phyloP scores from a whole-genome alignment of 352 stramenopile species.

The Hyaloperonospora brassicae region DNA sequence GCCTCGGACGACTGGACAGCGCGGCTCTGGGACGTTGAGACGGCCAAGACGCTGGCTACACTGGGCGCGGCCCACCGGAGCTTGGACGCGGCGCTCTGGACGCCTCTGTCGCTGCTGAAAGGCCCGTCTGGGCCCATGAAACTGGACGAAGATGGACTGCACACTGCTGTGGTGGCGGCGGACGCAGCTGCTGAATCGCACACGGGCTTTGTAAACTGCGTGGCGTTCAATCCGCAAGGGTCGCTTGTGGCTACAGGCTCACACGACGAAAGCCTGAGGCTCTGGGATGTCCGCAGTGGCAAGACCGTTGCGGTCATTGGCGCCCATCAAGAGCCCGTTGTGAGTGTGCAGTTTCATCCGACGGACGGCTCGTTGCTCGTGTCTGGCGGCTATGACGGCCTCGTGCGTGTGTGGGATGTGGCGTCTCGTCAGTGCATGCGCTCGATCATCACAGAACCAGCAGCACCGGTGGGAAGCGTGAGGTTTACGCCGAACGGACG shows the following conservation, averaged over 20 bases:
- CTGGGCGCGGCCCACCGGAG: conserved; percentile 48
- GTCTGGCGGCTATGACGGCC: conserved; percentile 64
- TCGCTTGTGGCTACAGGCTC: conserved; percentile 87
- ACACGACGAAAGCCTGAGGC: conserved; percentile 92
- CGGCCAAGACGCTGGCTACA: conserved; percentile 55
- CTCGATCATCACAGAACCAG: conserved; percentile 75
- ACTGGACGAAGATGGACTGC: conserved; percentile 15
- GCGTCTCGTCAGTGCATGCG: conserved; percentile 92
- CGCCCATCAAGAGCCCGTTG: conserved; percentile 93
- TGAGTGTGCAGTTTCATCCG: conserved; percentile 88
- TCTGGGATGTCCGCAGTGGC: conserved; percentile 93
- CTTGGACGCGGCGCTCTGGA: conserved; percentile 26
- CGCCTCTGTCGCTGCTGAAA: conserved; percentile 25
- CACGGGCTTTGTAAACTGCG: conserved; percentile 92
- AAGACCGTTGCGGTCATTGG: conserved; percentile 83
- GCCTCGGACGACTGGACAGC: conserved; percentile 94
- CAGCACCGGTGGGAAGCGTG: conserved; percentile 63
- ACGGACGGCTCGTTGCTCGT: conserved; percentile 91
- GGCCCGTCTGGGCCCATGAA: conserved; percentile 15
- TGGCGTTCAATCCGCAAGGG: conserved; percentile 89
- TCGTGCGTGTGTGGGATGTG: conserved; percentile 95
- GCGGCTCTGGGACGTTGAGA: conserved; percentile 91
- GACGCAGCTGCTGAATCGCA: conserved; percentile 82
- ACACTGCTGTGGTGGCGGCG: conserved; percentile 23
- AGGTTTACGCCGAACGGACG: conserved; percentile 92